Base-by-base conservation (phyloP, 192 early-diverging fungal species). In the Bifiguratus adelaidae region DNA sequence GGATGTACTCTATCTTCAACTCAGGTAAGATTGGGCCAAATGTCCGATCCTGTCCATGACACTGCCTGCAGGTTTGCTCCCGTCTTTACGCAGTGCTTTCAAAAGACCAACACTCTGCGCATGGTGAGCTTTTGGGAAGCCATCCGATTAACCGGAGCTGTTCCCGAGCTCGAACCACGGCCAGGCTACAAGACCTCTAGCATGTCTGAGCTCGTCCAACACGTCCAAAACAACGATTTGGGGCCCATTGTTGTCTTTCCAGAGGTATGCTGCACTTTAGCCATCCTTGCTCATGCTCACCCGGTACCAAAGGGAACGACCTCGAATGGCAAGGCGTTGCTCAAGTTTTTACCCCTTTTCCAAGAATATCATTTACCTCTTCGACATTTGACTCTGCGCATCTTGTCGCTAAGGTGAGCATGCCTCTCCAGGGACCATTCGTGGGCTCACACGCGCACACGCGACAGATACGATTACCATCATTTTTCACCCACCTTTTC, bases 241-340 rank as follows among this genome's bases (percentile, higher is more conserved):
- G 75, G 77, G 7, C 83, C 83, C 12, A 60, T 85, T 25, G 68
- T 79, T 29, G 45, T 85, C 13, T 83, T 85, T 48, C 82, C 83
- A 7, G 83, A 85, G 59, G 79, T 77, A 58, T 33, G 42, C 34
- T 6, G 16, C 21, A 16, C 27, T 26, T 30, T 0, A 21, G 8
- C 7, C 27, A n/a, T 15, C 23, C 18, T 5, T 3, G 27, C 21
- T 20, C 48, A 27, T 23, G 15, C 38, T 35, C 44, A 16, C 44
- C 22, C 13, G 18, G 1, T 3, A 24, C 8, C 30, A 7, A 43
- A 79, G 77, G 81, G 78, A 30, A 89, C 90, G 0, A 91, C 90
- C 7, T 79, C 80, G 19, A 93, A 93, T 58, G 87, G 87, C n/a
- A 65, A 84, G 4, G 90, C 89, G 4, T 58, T 93, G 20, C 65